These are phyloP conservation scores for Geotrichum europaeum DNA, from an alignment of 1,139 yeast species.

Conservation along the genomic window DNA sequence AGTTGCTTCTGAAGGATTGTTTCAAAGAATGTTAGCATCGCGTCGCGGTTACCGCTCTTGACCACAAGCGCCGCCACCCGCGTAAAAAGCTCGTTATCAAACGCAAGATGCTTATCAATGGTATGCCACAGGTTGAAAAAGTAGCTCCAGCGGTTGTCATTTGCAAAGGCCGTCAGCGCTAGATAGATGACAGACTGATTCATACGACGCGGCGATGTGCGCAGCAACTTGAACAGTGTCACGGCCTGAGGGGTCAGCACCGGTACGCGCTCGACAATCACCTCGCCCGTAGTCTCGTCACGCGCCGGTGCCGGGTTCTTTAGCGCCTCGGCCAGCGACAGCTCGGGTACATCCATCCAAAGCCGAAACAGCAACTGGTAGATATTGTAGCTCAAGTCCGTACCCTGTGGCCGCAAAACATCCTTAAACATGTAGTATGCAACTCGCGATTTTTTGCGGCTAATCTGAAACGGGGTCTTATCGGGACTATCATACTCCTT, in stretches of 20 bases:
- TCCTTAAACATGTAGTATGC: slow-evolving; percentile 29
- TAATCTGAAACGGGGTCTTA: slow-evolving; percentile 22
- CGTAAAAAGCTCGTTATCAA: slow-evolving; percentile 25
- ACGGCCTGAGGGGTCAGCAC: slow-evolving; percentile 26
- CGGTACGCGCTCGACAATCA: slow-evolving; percentile 19
- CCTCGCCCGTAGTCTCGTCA: slow-evolving; percentile 15
- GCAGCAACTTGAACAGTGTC: slow-evolving; percentile 25
- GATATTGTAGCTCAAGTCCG: slow-evolving; percentile 24
- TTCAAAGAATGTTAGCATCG: slow-evolving; percentile 23
- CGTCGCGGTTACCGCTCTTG: slow-evolving; percentile 27
- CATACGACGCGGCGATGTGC: slow-evolving; percentile 20
- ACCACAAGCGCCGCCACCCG: slow-evolving; percentile 31
- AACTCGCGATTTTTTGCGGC: slow-evolving; percentile 26
- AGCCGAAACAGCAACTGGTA: slow-evolving; percentile 29
- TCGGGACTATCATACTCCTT: slow-evolving; percentile 19
- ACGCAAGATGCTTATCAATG: slow-evolving; percentile 18
- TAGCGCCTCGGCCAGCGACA: slow-evolving; percentile 25
- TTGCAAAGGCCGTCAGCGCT: slow-evolving; percentile 37
- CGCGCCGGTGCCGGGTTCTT: slow-evolving; percentile 23
- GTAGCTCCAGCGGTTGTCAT: slow-evolving; percentile 35
- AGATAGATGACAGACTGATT: slow-evolving; percentile 29
- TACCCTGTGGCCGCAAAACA: slow-evolving; percentile 30
- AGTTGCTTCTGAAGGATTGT: slow-evolving; percentile 9
- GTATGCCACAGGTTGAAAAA: slow-evolving; percentile 35
- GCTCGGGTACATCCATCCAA: slow-evolving; percentile 20